Evolutionary conservation across 2,329 filamentous ascomycete species (phyloP).

Genomic region (Spiromastix sp.): DNA sequence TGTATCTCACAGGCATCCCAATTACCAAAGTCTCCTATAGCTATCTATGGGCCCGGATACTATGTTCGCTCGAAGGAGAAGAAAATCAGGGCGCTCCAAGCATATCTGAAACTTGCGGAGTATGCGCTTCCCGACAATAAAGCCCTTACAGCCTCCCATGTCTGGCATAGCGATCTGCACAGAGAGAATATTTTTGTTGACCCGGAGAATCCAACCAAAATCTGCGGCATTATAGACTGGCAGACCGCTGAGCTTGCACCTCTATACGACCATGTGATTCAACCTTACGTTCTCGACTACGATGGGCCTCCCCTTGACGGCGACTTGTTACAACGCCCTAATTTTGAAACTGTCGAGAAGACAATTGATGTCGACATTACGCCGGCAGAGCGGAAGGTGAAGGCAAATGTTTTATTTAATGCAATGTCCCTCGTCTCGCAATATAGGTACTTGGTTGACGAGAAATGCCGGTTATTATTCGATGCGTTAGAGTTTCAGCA

Average conservation of each 20-base stretch:
- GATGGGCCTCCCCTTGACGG: conserved; percentile 15
- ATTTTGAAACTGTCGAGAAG: conserved; percentile 12
- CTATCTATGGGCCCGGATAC: conserved; percentile 26
- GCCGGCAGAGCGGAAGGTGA: conserved; percentile 14
- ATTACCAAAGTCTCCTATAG: conserved; percentile 22
- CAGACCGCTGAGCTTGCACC: conserved; percentile 23
- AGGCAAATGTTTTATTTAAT: conserved; percentile 17
- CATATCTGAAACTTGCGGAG: conserved; percentile 6
- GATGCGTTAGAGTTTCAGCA: conserved; percentile 22
- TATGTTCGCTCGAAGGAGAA: conserved; percentile 22
- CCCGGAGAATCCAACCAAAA: conserved; percentile 15
- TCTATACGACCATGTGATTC: conserved; percentile 25
- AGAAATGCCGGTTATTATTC: conserved; percentile 17
- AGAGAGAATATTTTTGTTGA: conserved; percentile 24
- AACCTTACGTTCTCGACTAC: conserved; percentile 25
- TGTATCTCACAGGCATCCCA: conserved; percentile 14
- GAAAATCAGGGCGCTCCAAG: conserved; percentile 13
- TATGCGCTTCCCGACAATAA: conserved; percentile 6
- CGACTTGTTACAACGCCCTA: conserved; percentile 18
- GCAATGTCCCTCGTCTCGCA: conserved; percentile 20
- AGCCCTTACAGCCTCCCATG: conserved; percentile 14
- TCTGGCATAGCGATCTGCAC: conserved; percentile 23
- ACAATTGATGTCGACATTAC: conserved; percentile 14
- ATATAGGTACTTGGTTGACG: conserved; percentile 19
- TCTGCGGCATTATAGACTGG: conserved; percentile 24